Percentiles rank a stretch among this genome's conserved stretches.
These are phyloP conservation scores for Mycena citricolor DNA, from an alignment of 1,284 basidiomycete genomes.

Conservation along the genomic window DNA sequence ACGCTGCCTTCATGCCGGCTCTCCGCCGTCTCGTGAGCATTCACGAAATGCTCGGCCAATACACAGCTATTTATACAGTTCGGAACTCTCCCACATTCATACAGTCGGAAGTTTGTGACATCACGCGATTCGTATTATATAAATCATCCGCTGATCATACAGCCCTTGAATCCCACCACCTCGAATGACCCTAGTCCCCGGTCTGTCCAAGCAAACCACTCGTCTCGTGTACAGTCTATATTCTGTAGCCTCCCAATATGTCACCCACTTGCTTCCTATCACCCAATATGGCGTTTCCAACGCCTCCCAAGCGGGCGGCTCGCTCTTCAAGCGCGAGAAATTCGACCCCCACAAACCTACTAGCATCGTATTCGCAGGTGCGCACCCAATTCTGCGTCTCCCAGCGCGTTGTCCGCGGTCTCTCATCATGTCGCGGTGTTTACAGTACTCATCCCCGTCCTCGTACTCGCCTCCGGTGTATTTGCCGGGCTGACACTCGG, in stretches of 20 bases:
- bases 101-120: too few relatives aligned
- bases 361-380: conserved; percentile 43
- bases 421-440: neutral
- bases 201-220: conserved; percentile 32
- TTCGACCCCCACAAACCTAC: conserved; percentile 26
- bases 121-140: conserved; percentile 10
- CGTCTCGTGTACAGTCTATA: conserved; percentile 46
- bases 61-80: too few relatives aligned
- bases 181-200: conserved; percentile 28
- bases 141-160: neutral
- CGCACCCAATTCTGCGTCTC: neutral
- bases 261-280: conserved; percentile 35
- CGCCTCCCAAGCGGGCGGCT: conserved; percentile 4
- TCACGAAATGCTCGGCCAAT: too few relatives aligned
- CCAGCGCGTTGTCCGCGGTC: conserved; percentile 1
- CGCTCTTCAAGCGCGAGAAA: conserved; percentile 15
- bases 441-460: conserved; percentile 56
- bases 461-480: conserved; percentile 61
- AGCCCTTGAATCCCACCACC: conserved; percentile 16
- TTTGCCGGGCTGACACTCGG: conserved; percentile 74
- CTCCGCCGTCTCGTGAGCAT: too few relatives aligned
- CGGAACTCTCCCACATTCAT: too few relatives aligned
- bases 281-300: conserved; percentile 8
- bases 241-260: conserved; percentile 47
- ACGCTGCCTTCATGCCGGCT: too few relatives aligned